These are phyloP conservation scores for Triticum timopheevii DNA, from an alignment of 176 grass and related monocot genomes.

Conservation along the genomic window DNA sequence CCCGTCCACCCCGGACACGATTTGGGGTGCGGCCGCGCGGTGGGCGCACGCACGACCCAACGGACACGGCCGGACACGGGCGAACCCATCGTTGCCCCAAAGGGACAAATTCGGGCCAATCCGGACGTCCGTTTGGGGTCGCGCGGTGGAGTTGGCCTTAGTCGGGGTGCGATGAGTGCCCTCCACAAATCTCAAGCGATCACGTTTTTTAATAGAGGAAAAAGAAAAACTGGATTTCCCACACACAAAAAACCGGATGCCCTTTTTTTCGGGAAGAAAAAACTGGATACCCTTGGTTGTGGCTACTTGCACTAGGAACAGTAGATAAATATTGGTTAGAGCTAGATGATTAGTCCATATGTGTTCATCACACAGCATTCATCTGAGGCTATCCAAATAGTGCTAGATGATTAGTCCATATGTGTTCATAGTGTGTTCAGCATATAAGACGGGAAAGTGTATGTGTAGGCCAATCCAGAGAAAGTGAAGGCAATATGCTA, in stretches of 20 bases:
- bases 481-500: constrained; percentile 41
- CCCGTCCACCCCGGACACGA: too few species aligned
- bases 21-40: too few species aligned
- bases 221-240: not conserved
- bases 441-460: not conserved
- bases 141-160: too few species aligned
- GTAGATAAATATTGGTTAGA: not conserved
- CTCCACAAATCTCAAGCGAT: not conserved
- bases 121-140: too few species aligned
- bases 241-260: not conserved
- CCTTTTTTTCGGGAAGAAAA: too few species aligned
- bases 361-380: not conserved
- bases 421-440: not conserved
- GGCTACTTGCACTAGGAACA: not conserved
- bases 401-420: too few species aligned
- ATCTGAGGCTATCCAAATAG: too few species aligned
- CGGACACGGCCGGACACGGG: too few species aligned
- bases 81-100: too few species aligned
- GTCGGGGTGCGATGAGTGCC: not conserved
- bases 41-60: too few species aligned
- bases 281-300: not conserved
- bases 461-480: constrained; percentile 19
- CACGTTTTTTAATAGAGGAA: not conserved
- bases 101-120: too few species aligned
- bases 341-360: too few species aligned